Evolutionary conservation across 371 early-diverging fungal genomes (phyloP), one percentile per base, ranked within the genome.

Genomic region (Mycotypha africana): DNA sequence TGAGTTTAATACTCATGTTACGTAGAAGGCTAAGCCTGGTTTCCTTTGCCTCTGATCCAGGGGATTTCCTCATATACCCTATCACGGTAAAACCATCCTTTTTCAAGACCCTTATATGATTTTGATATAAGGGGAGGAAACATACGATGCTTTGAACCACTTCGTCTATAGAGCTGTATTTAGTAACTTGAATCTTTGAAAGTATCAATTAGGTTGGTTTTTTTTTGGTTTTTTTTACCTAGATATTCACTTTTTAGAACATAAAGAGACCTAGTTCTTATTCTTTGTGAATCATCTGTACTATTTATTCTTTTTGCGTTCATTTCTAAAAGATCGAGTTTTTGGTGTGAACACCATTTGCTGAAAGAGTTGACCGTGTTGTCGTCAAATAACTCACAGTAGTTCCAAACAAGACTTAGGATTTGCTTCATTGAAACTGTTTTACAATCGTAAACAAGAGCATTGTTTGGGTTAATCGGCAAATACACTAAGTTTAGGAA

Each of bases 191-290:
- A n/a, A n/a, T n/a, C n/a, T n/a, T n/a, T 41, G 25, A 41, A 30
- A 28, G 41, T 16, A 17, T 12, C 25, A 41, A 16, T 41, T 28
- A 41, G 14, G 25, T 43, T 22, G 33, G 32, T 32, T 33, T 43
- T 43, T 43, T 43, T 19, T 22, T 21, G 21, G 14, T 10, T 33
- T n/a, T n/a, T 9, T 38, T 37, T 46, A 46, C 46, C 37, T 28
- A 46, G 36, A 37, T 46, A 46, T 2, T 30, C 28, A 45, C 38
- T 21, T 30, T 46, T 46, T 14, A 46, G 19, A 9, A 28, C 46
- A 46, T 46, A 38, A 22, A 46, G 30, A 46, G 38, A 46, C 38
- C 41, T 41, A 28, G 41, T 41, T 19, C 46, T 38, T 25, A 15
- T 34, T 35, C 19, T 21, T 46, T 28, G 19, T 15, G 19, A 28